A percentile compares a stretch with the other conserved stretches of the same genome.
Conservation (phyloP, 139 green algal species). For the Picocystis salinarum region DNA sequence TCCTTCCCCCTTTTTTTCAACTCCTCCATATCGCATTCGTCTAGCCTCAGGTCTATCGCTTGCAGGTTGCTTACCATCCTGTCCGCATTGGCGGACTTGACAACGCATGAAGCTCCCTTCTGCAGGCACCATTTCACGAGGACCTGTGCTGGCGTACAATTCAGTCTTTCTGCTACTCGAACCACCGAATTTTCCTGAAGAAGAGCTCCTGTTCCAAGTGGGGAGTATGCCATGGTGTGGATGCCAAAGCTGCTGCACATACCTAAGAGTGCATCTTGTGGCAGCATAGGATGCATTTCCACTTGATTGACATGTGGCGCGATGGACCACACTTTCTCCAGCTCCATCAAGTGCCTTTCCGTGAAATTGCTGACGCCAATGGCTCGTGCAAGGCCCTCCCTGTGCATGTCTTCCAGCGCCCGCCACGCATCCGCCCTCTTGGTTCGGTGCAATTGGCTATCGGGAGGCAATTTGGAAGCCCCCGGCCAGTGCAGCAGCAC, state of each 20-base stretch:
- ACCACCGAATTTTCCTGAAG: constrained; percentile 7
- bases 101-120: neutral
- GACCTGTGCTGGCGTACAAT: constrained; percentile 22
- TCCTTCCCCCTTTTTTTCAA: too few species aligned
- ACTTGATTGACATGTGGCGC: constrained; percentile 49
- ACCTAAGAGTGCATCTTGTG: constrained; percentile 18
- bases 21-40: too few species aligned
- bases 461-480: constrained; percentile 7
- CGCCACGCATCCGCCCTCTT: constrained; percentile 42
- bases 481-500: constrained; percentile 62
- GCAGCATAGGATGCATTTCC: constrained; percentile 31
- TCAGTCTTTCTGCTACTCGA: constrained; percentile 6
- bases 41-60: too few species aligned
- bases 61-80: neutral
- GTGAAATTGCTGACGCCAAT: constrained; percentile 52
- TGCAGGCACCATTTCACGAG: constrained; percentile 1
- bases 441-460: too few species aligned
- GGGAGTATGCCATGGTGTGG: constrained; percentile 8
- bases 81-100: neutral
- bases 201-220: constrained; percentile 1
- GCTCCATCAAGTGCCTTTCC: constrained; percentile 34
- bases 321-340: constrained; percentile 17
- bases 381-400: constrained; percentile 16
- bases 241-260: constrained; percentile 27
- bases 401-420: constrained; percentile 24